These are phyloP conservation scores for Fomitopsis schrenkii DNA, from an alignment of 1,284 basidiomycete species.

Conservation along the genomic window DNA sequence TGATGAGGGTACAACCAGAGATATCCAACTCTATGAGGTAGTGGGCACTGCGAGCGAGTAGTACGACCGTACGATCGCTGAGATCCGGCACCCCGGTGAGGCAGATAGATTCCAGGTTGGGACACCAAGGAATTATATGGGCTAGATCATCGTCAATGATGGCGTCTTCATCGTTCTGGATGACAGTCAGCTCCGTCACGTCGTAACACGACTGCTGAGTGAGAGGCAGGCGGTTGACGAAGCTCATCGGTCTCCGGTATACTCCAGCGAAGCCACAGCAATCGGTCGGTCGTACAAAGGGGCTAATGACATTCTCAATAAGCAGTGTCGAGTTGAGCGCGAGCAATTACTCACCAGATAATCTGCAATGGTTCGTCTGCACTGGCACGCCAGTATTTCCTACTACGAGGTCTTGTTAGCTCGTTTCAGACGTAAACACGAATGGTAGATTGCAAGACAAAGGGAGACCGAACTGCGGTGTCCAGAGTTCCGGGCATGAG, in stretches of 20 bases:
- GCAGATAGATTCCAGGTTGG: slow-evolving; percentile 71
- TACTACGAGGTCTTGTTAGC: too few relatives aligned
- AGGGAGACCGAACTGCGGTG: too few relatives aligned
- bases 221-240: slow-evolving; percentile 25
- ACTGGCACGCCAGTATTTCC: too few relatives aligned
- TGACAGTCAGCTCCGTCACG: slow-evolving; percentile 52
- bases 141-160: slow-evolving; percentile 68
- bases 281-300: too few relatives aligned
- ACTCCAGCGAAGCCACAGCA: too few relatives aligned
- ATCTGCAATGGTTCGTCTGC: too few relatives aligned
- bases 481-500: too few relatives aligned
- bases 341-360: too few relatives aligned
- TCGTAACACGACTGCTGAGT: slow-evolving; percentile 49
- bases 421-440: too few relatives aligned
- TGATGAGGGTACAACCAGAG: slow-evolving; percentile 70
- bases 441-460: too few relatives aligned
- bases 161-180: slow-evolving; percentile 19
- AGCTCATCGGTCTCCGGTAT: slow-evolving; percentile 18
- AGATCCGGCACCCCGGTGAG: slow-evolving; percentile 65
- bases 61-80: slow-evolving; percentile 65
- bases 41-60: slow-evolving; percentile 60
- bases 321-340: too few relatives aligned
- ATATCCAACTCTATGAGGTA: slow-evolving; percentile 78
- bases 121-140: slow-evolving; percentile 56
- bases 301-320: too few relatives aligned